Percentiles rank a stretch among this genome's conserved stretches.
Evolutionary conservation across 257 asterid species (phyloP).

Genomic region (Solanum tacnaense): DNA sequence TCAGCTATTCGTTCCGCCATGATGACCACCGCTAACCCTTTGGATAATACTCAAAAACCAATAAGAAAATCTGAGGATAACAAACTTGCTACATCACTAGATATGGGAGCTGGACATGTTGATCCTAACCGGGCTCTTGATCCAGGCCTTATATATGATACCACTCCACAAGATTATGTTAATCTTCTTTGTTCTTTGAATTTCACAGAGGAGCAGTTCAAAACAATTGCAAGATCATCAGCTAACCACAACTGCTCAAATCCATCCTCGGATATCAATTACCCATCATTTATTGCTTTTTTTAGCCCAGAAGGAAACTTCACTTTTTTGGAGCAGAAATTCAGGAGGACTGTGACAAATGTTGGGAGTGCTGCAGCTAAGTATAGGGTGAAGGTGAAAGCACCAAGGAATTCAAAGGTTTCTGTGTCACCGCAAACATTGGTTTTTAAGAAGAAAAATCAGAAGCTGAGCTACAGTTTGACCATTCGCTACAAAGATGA

Average conservation of each 20-base stretch:
- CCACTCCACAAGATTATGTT: conserved; percentile 1
- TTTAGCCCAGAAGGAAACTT: neutral
- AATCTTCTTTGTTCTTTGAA: conserved; percentile 6
- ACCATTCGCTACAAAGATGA: neutral
- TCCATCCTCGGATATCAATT: conserved; percentile 7
- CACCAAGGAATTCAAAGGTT: neutral
- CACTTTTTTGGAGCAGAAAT: neutral
- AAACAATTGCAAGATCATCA: conserved; percentile 3
- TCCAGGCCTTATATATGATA: conserved; percentile 5
- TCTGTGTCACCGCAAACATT: neutral
- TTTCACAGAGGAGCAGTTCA: conserved; percentile 1
- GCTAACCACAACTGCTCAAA: neutral
- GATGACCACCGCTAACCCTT: conserved; percentile 22
- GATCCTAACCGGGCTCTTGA: conserved; percentile 6
- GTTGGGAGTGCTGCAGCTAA: conserved; percentile 5
- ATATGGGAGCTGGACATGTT: conserved; percentile 8
- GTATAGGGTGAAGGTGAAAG: neutral
- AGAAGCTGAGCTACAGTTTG: conserved; percentile 5
- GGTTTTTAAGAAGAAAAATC: conserved; percentile 2
- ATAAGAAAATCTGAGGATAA: conserved; percentile 6
- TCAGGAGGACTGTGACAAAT: conserved; percentile 10
- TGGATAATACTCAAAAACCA: conserved; percentile 8
- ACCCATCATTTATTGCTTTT: conserved; percentile 7
- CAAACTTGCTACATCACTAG: neutral
- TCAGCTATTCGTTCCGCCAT: conserved; percentile 37